Evolutionary conservation across 2,329 filamentous ascomycete species (phyloP), one percentile per base, ranked within the genome.

Genomic region (Penicillium sp.): DNA sequence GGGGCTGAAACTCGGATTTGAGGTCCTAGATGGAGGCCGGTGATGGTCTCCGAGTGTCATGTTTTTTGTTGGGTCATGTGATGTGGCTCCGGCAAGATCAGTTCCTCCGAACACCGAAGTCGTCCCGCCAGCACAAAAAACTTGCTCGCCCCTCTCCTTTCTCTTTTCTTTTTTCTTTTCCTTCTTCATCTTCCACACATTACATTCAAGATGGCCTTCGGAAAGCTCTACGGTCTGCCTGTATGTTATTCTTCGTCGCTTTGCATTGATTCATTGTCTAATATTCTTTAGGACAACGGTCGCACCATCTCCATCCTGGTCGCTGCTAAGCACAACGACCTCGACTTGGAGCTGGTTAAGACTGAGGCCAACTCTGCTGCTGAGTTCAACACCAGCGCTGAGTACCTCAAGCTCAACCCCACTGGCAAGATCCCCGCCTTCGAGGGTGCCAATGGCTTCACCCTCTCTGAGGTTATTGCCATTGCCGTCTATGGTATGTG

Each of bases 401-500:
- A 96, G 75, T 96, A 96, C 84, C 81, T 87, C 73, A 89, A 91
- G 82, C 77, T 90, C 79, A 95, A 91, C 85, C 86, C 87, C 73
- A 88, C 96, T 64, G 89, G 89, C 81, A 95, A 93, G 85, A 83
- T 97, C 74, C 94, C 94, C 66, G 89, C 92, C 74, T 97, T 99
- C 75, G 85, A 93, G 72, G 92, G 92, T 76, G 83, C 87, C 74
- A 94, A 99, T 80, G 93, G 92, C 78, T 97, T 90, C 80, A 82
- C 86, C 71, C 86, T 99, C 70, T 88, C 85, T 64, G 94, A 99
- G 87, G 84, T 78, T 79, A 92, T 97, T 72, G 94, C 94, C 78
- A 93, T 99, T 74, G 91, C 92, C 76, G 90, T 99, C 83, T 99
- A 97, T 84, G 81, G 94, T 99, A 90, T 73, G 93, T 91, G 66